Percentiles rank a stretch among this genome's conserved stretches.
Evolutionary conservation across 257 asterid genomes (phyloP).

Genomic region (Fraxinus pennsylvanica): DNA sequence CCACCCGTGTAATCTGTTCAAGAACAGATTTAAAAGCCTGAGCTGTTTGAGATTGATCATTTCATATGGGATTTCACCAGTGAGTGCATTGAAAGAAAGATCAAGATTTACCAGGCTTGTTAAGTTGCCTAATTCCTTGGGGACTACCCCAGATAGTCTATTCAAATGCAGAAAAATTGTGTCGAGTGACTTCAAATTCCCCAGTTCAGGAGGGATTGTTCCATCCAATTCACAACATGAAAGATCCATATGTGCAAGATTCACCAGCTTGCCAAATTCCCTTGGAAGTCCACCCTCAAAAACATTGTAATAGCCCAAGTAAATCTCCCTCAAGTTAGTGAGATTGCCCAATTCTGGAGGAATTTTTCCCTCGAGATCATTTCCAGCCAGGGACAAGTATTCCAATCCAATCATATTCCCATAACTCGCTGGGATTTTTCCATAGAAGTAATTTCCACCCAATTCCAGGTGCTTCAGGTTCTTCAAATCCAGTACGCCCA

Average conservation of each 20-base stretch:
- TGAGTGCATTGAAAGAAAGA: conserved; percentile 66
- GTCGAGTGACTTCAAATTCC: conserved; percentile 59
- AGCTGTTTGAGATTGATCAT: conserved; percentile 51
- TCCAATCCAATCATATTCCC: conserved; percentile 60
- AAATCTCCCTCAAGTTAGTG: conserved; percentile 69
- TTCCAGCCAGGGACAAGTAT: conserved; percentile 76
- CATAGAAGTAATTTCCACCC: conserved; percentile 80
- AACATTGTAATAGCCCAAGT: conserved; percentile 68
- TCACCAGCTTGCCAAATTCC: conserved; percentile 73
- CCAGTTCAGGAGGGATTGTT: conserved; percentile 65
- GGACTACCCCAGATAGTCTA: conserved; percentile 67
- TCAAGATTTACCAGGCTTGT: conserved; percentile 73
- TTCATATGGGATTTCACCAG: conserved; percentile 86
- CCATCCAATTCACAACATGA: conserved; percentile 75
- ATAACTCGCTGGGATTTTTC: conserved; percentile 59
- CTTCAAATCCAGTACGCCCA: conserved; percentile 52
- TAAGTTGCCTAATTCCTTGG: conserved; percentile 72
- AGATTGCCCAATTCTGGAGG: conserved; percentile 78
- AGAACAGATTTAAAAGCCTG: conserved; percentile 66
- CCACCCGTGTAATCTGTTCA: conserved; percentile 79
- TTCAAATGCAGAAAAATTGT: conserved; percentile 70
- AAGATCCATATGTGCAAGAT: conserved; percentile 69
- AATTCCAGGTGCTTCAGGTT: conserved; percentile 70
- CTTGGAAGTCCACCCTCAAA: conserved; percentile 77
- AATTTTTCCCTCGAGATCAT: conserved; percentile 69